phyloP scores from a whole-genome alignment of 2,329 filamentous ascomycete genomes.

The Aspergillus sclerotialis region DNA sequence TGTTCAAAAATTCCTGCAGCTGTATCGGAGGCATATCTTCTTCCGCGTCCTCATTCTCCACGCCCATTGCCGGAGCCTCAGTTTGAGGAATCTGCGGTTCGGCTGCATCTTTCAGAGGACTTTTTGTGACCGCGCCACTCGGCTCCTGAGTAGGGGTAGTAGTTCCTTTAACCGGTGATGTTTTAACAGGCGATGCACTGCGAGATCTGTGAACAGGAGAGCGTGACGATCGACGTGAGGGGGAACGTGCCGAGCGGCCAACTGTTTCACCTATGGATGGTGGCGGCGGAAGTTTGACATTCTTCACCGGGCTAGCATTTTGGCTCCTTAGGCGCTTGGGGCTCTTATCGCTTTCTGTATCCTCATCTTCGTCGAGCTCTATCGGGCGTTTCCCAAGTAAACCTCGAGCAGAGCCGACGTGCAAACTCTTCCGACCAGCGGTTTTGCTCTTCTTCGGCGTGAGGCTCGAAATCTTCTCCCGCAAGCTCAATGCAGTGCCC shows the following conservation, averaged over 20 bases:
- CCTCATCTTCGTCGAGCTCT: slow-evolving; percentile 60
- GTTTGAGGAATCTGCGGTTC: slow-evolving; percentile 25
- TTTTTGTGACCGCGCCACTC: slow-evolving; percentile 32
- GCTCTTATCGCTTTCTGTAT: slow-evolving; percentile 50
- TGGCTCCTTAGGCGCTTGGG: slow-evolving; percentile 64
- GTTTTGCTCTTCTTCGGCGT: slow-evolving; percentile 66
- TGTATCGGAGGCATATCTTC: slow-evolving; percentile 60
- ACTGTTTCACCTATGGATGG: slow-evolving; percentile 60
- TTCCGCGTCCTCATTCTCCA: slow-evolving; percentile 39
- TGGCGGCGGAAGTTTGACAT: slow-evolving; percentile 61
- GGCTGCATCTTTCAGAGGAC: slow-evolving; percentile 20
- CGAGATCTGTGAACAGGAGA: slow-evolving; percentile 35
- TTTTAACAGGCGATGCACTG: slow-evolving; percentile 22
- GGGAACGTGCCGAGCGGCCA: slow-evolving; percentile 49
- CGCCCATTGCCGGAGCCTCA: slow-evolving; percentile 35
- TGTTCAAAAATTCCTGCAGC: slow-evolving; percentile 84
- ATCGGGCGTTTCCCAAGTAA: slow-evolving; percentile 66
- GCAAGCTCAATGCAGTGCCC: slow-evolving; percentile 61
- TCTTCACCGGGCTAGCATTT: slow-evolving; percentile 71
- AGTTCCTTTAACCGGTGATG: slow-evolving; percentile 33
- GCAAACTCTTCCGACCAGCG: slow-evolving; percentile 66
- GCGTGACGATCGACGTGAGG: too few relatives aligned
- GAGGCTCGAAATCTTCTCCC: slow-evolving; percentile 69
- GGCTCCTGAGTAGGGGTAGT: slow-evolving; percentile 45
- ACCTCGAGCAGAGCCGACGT: slow-evolving; percentile 66